Conservation (phyloP, 345 rosid genomes). For the Gossypium mustelinum region DNA sequence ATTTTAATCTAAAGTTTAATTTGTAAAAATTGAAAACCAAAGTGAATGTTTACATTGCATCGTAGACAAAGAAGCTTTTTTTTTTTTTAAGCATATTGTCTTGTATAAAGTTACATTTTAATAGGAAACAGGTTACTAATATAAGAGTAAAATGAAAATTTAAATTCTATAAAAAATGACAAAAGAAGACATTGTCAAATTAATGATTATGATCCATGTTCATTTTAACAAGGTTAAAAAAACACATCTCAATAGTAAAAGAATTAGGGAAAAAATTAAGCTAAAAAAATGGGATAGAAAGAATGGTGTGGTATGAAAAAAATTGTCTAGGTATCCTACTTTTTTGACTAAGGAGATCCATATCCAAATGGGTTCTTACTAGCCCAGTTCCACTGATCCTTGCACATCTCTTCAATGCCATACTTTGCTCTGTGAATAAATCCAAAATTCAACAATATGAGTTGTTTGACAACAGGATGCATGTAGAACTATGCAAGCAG, state of each 20-base stretch:
- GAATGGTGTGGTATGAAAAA: not conserved
- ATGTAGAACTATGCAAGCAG: not conserved
- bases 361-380: slow-evolving; percentile 92
- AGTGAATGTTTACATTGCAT: no score
- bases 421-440: slow-evolving; percentile 60
- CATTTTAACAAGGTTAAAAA: no score
- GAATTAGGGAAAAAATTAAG: not conserved
- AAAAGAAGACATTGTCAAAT: not conserved
- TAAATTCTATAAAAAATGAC: not conserved
- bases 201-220: not conserved
- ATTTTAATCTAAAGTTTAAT: no score
- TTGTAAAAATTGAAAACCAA: no score
- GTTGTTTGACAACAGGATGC: not conserved
- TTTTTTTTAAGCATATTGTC: no score
- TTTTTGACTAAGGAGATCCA: slow-evolving; percentile 39
- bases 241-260: not conserved
- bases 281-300: not conserved
- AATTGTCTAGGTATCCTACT: slow-evolving; percentile 7
- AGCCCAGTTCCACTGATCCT: slow-evolving; percentile 96
- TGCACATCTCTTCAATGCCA: slow-evolving; percentile 86
- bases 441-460: not conserved
- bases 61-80: no score
- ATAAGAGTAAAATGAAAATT: no score
- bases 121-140: no score
- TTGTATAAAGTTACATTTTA: no score